Base-by-base conservation (phyloP, 768 basidiomycete genomes). In the Mycena chlorophos region DNA sequence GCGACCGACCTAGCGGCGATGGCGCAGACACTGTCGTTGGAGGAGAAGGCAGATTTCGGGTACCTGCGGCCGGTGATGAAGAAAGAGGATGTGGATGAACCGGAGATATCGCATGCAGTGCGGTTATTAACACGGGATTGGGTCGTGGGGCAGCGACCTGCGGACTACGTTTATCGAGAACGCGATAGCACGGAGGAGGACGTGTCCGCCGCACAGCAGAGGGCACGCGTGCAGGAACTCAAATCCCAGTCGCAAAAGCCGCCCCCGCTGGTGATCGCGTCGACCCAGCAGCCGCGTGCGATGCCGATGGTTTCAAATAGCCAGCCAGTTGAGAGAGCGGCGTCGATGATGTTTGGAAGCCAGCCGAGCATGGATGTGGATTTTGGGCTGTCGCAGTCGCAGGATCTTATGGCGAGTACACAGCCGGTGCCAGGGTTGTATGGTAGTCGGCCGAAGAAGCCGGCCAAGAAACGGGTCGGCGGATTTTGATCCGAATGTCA, bases 401-500 rank as follows among this genome's bases (percentile, higher is more conserved):
- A 86, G 57, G 77, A 78, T 17, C 58, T 71, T 16, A 72, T 82
- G 71, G 70, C 75, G 30, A 90, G 81, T 59, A 92, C 90, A 2
- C 90, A 93, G 66, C 70, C 86, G 5, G 67, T 89, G 10, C 82
- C 89, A 3, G 90, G 91, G 2, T 81, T 77, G 0, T 83, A 84
- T 69, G 90, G 89, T 29, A 88, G 87, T 22, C 78, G 87, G 37
- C 78, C 77, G 71, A 86, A 85, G 73, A 87, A 84, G 66, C 54
- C 69, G 25, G 66, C 59, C 20, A 89, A 86, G 75, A 91, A 87
- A 70, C 76, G 89, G 22, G 40, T 90, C 38, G 88, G 87, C 10
- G 91, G 91, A 6, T 92, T 93, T 66, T 92, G 27, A 20, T 25
- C 13, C 13, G 20, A 48, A 45, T 23, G 42, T 16, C 13, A 14